Base-by-base conservation (phyloP, 352 stramenopile species). In the Phytophthora europaea region DNA sequence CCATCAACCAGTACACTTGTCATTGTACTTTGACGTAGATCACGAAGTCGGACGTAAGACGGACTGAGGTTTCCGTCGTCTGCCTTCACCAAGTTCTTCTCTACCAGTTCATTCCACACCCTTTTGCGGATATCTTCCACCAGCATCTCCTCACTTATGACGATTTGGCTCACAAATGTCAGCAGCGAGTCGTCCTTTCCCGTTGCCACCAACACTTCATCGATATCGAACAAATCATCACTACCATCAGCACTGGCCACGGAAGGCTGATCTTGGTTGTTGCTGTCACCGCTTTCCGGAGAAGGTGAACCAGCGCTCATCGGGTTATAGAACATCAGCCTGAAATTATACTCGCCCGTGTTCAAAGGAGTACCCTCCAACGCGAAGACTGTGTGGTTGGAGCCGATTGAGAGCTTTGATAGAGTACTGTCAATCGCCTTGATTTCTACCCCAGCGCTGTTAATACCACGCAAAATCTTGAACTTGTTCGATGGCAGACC, bases 391-490 rank as follows among this genome's bases (percentile, higher is more conserved):
- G 82, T 87, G 38, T 89, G 79, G 51, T 92, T 92, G 34, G 88
- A 82, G 7, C 82, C 77, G 16, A 96, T 92, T 20, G 87, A 91
- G 2, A 96, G 62, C 57, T 93, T 94, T 22, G 82, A 90, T 4
- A 96, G 70, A 22, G 87, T 92, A 56, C 81, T 90, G 47, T 96
- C 86, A 43, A 94, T 83, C 2, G 81, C 81, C 74, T 96, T 96
- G 59, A 96, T 92, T 67, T 96, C 89, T 9, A 94, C 85, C 22
- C 86, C 83, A 22, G 85, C 79, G 34, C 78, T 85, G 45, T 91
- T 86, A 31, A 85, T 87, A 2, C 88, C 88, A 22, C 89, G 89
- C n/a, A 93, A 68, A 23, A 96, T 61, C 72, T 96, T 96, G 65
- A 96, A 96, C 36, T 83, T 73, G 34, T 89, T 78, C 2, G 77